Conservation (phyloP, 495 filamentous ascomycete species). For the Penicillium pulvis region DNA sequence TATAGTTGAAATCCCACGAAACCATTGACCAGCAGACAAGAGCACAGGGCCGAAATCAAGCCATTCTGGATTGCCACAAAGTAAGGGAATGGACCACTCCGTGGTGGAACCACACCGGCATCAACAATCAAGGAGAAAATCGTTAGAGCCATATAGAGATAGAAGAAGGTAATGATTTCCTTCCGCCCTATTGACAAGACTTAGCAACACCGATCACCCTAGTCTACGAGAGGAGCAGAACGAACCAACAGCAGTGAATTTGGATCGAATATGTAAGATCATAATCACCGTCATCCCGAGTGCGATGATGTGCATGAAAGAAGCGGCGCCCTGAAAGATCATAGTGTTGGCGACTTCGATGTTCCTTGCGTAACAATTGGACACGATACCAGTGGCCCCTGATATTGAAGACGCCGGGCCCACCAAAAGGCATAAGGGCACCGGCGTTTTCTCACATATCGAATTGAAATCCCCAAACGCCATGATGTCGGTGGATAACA, state of each 20-base stretch:
- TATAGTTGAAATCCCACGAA: constrained; percentile 99
- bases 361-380: constrained; percentile 90
- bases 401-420: constrained; percentile 66
- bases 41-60: constrained; percentile 85
- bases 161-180: constrained; percentile 97
- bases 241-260: constrained; percentile 98
- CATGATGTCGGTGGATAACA: constrained; percentile 55
- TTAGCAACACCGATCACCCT: constrained; percentile 12
- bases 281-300: constrained; percentile 92
- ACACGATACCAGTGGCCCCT: constrained; percentile 75
- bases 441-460: constrained; percentile 80
- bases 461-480: constrained; percentile 85
- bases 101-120: constrained; percentile 85
- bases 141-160: constrained; percentile 89
- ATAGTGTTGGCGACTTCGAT: constrained; percentile 97
- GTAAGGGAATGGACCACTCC: constrained; percentile 79
- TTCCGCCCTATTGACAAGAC: constrained; percentile 73
- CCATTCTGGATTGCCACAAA: constrained; percentile 88
- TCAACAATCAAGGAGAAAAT: constrained; percentile 88
- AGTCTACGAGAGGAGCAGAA: constrained; percentile 20
- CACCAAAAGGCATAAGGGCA: constrained; percentile 87
- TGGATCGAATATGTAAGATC: constrained; percentile 92
- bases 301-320: constrained; percentile 89
- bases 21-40: constrained; percentile 90
- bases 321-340: constrained; percentile 94